phyloP scores from a whole-genome alignment of 148 eudicot genomes.

The Rhododendron simsii region DNA sequence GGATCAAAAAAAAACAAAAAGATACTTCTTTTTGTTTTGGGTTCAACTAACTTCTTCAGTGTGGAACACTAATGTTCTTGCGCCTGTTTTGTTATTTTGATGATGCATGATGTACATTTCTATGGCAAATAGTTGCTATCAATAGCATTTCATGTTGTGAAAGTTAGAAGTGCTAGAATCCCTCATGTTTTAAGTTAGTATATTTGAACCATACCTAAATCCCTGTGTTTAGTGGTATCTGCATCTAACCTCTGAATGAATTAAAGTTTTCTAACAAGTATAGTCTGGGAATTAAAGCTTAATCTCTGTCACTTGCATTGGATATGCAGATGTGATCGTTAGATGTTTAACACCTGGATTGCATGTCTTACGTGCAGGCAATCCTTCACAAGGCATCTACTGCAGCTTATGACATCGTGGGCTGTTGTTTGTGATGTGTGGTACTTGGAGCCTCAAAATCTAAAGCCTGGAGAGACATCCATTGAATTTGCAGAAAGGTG shows the following conservation, averaged over 20 bases:
- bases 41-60: background rate
- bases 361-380: slow-evolving; percentile 48
- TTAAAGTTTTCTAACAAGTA: background rate
- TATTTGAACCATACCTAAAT: background rate
- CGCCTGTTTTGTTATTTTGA: background rate
- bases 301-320: background rate
- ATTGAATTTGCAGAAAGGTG: slow-evolving; percentile 97
- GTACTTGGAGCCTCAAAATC: slow-evolving; percentile 92
- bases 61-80: background rate
- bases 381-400: slow-evolving; percentile 88
- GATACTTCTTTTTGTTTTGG: background rate
- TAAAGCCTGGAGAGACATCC: slow-evolving; percentile 84
- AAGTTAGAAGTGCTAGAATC: background rate
- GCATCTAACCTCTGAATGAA: background rate
- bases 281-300: background rate
- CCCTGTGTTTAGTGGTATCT: background rate
- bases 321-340: background rate
- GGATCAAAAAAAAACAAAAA: too few relatives aligned
- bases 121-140: background rate
- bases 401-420: slow-evolving; percentile 99
- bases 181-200: background rate
- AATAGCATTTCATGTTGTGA: background rate
- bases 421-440: slow-evolving; percentile 99
- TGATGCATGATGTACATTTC: background rate
- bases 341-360: slow-evolving; percentile 4